Evolutionary conservation across 2,329 filamentous ascomycete genomes (phyloP).

Genomic region (Ophiocordyceps camponoti-leonardi): DNA sequence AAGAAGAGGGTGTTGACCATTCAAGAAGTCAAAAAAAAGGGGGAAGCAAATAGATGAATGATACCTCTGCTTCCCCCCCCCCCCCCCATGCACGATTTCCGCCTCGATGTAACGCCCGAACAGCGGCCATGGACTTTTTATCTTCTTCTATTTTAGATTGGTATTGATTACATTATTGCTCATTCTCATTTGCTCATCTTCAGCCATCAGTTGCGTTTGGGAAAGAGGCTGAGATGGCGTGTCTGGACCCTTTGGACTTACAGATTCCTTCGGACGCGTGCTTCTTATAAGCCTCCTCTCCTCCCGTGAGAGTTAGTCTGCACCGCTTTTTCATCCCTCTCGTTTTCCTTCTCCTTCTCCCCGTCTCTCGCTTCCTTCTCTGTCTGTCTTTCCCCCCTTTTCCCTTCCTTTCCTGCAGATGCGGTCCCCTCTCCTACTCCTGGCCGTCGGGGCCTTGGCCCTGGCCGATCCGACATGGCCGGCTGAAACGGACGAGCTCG

Average conservation of each 20-base stretch:
- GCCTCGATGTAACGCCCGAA: neutral
- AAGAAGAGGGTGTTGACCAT: too few species aligned
- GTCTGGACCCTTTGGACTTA: neutral
- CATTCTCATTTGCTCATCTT: neutral
- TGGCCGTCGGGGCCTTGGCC: slow-evolving; percentile 20
- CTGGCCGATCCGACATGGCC: slow-evolving; percentile 42
- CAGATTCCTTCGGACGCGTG: too few species aligned
- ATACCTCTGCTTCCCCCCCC: too few species aligned
- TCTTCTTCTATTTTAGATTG: neutral
- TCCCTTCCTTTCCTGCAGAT: slow-evolving; percentile 2
- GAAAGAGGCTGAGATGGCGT: too few species aligned
- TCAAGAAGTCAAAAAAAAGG: too few species aligned
- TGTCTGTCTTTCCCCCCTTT: neutral
- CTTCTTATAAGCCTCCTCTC: too few species aligned
- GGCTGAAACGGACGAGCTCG: slow-evolving; percentile 38
- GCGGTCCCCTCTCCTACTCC: slow-evolving; percentile 8
- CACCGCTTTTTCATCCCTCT: neutral
- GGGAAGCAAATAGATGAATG: too few species aligned
- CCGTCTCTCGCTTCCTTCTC: too few species aligned
- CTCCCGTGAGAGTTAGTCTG: too few species aligned
- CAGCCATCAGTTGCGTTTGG: neutral
- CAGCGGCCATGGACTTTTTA: neutral
- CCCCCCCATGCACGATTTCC: neutral
- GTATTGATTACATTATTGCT: neutral
- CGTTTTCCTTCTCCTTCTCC: neutral